A percentile compares a stretch with the other conserved stretches of the same genome.
Conservation (phyloP, 768 basidiomycete species). For the Rhodosporidiobolus sp. region DNA sequence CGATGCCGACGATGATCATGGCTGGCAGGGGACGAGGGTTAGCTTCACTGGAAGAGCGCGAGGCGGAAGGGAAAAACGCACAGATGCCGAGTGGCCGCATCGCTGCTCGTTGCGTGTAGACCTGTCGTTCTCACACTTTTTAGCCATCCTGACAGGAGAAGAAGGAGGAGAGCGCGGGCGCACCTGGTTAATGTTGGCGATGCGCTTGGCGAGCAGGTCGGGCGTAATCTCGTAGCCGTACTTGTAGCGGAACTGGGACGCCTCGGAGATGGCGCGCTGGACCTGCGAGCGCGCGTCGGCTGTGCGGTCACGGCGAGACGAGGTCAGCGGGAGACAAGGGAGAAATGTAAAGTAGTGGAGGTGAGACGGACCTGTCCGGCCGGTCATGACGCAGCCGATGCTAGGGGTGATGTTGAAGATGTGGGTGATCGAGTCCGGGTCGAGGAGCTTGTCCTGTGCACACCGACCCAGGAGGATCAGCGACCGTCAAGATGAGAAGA, state of each 20-base stretch:
- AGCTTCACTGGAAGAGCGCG: not conserved
- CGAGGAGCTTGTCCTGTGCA: constrained; percentile 93
- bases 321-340: not conserved
- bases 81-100: constrained; percentile 97
- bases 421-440: constrained; percentile 89
- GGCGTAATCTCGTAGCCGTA: constrained; percentile 98
- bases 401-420: constrained; percentile 92
- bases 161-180: no score
- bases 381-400: constrained; percentile 97
- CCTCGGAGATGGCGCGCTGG: constrained; percentile 76
- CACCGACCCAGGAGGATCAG: not conserved
- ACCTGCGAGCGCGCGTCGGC: constrained; percentile 93
- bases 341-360: not conserved
- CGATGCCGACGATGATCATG: constrained; percentile 92
- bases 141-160: no score
- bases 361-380: constrained; percentile 71
- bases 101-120: constrained; percentile 93
- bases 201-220: constrained; percentile 84
- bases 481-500: not conserved
- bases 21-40: constrained; percentile 54
- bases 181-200: constrained; percentile 92
- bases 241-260: constrained; percentile 89
- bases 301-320: constrained; percentile 45
- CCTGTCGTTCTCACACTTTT: no score
- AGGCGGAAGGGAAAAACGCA: constrained; percentile 50